A percentile compares a stretch with the other conserved stretches of the same genome.
Conservation (phyloP, 345 rosid species). For the Acer campestre region DNA sequence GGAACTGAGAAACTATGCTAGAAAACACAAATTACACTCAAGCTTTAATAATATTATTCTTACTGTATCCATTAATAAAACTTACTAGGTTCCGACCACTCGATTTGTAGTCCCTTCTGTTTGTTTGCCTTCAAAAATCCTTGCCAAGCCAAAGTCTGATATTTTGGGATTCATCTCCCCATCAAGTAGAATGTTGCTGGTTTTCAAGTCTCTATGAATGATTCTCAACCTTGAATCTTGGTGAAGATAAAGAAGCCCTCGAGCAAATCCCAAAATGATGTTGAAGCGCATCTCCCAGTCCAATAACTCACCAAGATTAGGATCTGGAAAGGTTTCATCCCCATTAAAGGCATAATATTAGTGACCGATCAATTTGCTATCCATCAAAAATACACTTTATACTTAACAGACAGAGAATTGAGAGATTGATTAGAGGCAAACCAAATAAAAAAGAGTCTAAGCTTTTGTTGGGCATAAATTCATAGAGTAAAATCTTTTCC, state of each 20-base stretch:
- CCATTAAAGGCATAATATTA: not conserved
- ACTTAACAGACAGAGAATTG: not conserved
- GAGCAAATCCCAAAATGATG: slow-evolving; percentile 62
- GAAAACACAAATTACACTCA: not conserved
- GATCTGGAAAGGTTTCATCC: slow-evolving; percentile 34
- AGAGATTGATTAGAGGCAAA: slow-evolving; percentile 24
- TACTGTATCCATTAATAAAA: not conserved
- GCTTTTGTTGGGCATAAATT: slow-evolving; percentile 66
- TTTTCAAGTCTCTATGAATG: slow-evolving; percentile 69
- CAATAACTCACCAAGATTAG: slow-evolving; percentile 28
- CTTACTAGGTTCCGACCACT: slow-evolving; percentile 79
- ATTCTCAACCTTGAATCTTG: slow-evolving; percentile 73
- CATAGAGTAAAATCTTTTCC: slow-evolving; percentile 58
- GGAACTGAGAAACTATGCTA: slow-evolving; percentile 14
- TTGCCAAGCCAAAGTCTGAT: slow-evolving; percentile 73
- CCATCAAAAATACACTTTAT: not conserved
- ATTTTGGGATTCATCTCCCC: slow-evolving; percentile 74
- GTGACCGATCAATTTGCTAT: not conserved
- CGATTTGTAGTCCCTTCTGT: slow-evolving; percentile 54
- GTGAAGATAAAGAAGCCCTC: slow-evolving; percentile 72
- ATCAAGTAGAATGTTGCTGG: slow-evolving; percentile 63
- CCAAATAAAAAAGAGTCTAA: slow-evolving; percentile 60
- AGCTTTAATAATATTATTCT: not conserved
- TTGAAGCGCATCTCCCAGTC: slow-evolving; percentile 51
- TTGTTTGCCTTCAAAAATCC: slow-evolving; percentile 57